Percentiles rank a stretch among this genome's conserved stretches.
Evolutionary conservation across 768 basidiomycete genomes (phyloP).

Genomic region (Thelephora ganbajun): DNA sequence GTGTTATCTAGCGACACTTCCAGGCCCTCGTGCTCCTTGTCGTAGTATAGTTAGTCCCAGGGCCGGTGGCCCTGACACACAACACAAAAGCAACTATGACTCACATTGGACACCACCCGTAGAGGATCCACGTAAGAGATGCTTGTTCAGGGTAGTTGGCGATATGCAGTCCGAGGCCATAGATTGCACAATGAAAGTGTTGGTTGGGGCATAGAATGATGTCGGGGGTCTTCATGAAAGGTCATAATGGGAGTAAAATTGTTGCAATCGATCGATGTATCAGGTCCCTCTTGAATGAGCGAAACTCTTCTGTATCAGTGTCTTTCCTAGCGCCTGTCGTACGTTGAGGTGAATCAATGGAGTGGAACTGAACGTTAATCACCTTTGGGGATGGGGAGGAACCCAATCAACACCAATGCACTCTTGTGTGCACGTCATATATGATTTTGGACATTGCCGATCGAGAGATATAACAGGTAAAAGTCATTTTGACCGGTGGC

Average conservation of each 20-base stretch:
- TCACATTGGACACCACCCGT: conserved; percentile 13
- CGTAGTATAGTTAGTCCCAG: too few relatives aligned
- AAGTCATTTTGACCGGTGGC: conserved; percentile 1
- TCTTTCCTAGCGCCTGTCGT: too few relatives aligned
- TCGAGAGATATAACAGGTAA: conserved; percentile 5
- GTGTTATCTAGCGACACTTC: too few relatives aligned
- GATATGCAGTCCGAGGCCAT: conserved; percentile 16
- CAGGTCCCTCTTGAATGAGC: conserved; percentile 5
- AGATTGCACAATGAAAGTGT: conserved; percentile 15
- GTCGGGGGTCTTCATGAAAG: conserved; percentile 8
- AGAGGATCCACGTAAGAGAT: conserved; percentile 8
- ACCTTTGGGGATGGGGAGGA: too few relatives aligned
- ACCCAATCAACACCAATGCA: too few relatives aligned
- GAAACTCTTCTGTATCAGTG: conserved; percentile 1
- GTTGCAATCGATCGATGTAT: conserved; percentile 6
- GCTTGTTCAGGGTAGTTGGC: conserved; percentile 21
- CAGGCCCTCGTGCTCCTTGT: too few relatives aligned
- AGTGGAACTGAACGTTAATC: too few relatives aligned
- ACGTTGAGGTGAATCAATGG: too few relatives aligned
- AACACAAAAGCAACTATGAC: conserved; percentile 1
- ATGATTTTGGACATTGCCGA: too few relatives aligned
- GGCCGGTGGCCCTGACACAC: too few relatives aligned
- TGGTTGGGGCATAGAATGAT: conserved; percentile 13
- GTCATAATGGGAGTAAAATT: conserved; percentile 4
- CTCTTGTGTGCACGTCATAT: too few relatives aligned